phyloP scores from a whole-genome alignment of 352 stramenopile species.

The Phytophthora fragariae region DNA sequence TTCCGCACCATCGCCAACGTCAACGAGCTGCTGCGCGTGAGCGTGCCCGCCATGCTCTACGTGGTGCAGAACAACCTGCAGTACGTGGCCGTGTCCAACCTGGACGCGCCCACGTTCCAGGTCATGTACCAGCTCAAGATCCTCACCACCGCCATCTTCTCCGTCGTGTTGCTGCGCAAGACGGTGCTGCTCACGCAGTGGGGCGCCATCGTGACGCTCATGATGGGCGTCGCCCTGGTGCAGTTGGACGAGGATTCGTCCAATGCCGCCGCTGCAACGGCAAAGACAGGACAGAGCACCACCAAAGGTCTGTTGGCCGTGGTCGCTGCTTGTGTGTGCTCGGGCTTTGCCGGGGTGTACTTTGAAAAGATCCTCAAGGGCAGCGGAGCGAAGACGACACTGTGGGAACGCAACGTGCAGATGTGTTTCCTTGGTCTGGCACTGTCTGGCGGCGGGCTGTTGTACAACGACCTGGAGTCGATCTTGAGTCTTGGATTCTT shows the following conservation, averaged over 20 bases:
- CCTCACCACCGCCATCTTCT: conserved; percentile 87
- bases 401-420: conserved; percentile 89
- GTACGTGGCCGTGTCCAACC: conserved; percentile 82
- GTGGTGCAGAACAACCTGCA: conserved; percentile 89
- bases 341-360: conserved; percentile 86
- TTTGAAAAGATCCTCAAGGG: conserved; percentile 91
- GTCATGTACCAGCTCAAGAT: conserved; percentile 92
- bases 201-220: conserved; percentile 82
- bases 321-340: conserved; percentile 78
- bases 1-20: conserved; percentile 65
- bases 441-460: conserved; percentile 63
- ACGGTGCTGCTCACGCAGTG: conserved; percentile 79
- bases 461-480: conserved; percentile 70
- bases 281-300: conserved; percentile 57
- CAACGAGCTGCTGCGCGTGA: conserved; percentile 74
- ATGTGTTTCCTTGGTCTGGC: conserved; percentile 81
- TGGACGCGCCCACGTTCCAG: conserved; percentile 84
- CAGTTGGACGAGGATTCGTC: conserved; percentile 64
- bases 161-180: conserved; percentile 79
- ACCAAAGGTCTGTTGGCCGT: conserved; percentile 76
- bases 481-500: conserved; percentile 73
- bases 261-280: conserved; percentile 7
- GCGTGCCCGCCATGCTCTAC: conserved; percentile 81
- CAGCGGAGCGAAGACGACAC: conserved; percentile 55
- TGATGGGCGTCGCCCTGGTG: conserved; percentile 82